Conservation (phyloP, 176 grass and related monocot genomes). For the Triticum timopheevii region DNA sequence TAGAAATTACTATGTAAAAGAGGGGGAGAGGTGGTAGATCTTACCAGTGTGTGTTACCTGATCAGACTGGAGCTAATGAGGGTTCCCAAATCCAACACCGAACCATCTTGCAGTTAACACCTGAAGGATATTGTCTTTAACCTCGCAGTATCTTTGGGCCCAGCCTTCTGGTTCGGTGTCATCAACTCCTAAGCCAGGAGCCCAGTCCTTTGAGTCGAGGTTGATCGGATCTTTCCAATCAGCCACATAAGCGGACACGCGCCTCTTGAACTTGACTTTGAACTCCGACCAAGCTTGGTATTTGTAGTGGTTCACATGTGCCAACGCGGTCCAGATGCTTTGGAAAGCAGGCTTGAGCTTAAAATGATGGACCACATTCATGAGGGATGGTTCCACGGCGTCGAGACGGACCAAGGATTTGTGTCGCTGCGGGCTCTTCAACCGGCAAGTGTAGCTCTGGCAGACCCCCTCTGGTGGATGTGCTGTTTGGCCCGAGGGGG, state of each 20-base stretch:
- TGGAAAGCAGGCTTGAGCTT: neutral
- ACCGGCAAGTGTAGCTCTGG: neutral
- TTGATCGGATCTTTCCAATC: neutral
- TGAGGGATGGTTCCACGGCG: neutral
- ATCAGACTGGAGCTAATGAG: neutral
- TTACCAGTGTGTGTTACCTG: neutral
- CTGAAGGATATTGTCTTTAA: neutral
- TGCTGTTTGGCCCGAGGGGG: neutral
- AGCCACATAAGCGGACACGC: neutral
- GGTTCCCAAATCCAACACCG: neutral
- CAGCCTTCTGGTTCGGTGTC: neutral
- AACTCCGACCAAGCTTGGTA: neutral
- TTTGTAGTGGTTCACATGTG: neutral
- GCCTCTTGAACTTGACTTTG: neutral
- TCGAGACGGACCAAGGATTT: neutral
- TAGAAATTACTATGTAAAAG: neutral
- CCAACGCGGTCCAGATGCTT: neutral
- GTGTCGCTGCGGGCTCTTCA: neutral
- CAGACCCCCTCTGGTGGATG: neutral
- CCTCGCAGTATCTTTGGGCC: neutral
- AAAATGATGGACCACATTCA: neutral
- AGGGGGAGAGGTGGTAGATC: neutral
- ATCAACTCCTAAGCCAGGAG: neutral
- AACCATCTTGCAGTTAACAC: neutral
- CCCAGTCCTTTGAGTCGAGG: neutral